Evolutionary conservation across 2,329 filamentous ascomycete species (phyloP).

Genomic region (Aspergillus fijiensis): DNA sequence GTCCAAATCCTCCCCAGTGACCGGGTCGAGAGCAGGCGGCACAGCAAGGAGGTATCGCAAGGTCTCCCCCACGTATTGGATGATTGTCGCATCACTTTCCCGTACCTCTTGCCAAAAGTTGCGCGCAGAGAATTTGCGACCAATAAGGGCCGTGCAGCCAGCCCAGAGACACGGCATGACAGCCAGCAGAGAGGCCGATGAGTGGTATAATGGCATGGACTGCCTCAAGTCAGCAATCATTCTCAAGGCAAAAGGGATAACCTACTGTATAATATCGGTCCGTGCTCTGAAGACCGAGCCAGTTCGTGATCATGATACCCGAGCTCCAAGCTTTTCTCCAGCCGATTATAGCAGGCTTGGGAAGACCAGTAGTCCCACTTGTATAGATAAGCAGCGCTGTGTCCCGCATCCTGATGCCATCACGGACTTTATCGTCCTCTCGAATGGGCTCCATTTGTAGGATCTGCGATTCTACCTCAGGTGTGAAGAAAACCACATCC

Average conservation of each 20-base stretch:
- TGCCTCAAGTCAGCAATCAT: conserved; percentile 30
- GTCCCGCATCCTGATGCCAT: conserved; percentile 52
- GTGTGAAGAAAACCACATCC: conserved; percentile 62
- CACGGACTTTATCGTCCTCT: conserved; percentile 58
- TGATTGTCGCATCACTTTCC: conserved; percentile 67
- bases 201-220: conserved; percentile 89
- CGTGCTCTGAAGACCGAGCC: conserved; percentile 57
- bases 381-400: conserved; percentile 80
- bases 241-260: not conserved
- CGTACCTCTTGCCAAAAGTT: conserved; percentile 76
- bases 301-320: conserved; percentile 53
- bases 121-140: conserved; percentile 73
- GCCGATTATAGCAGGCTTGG: conserved; percentile 75
- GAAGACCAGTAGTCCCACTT: conserved; percentile 79
- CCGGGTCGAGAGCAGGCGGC: conserved; percentile 60
- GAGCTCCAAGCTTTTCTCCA: conserved; percentile 65
- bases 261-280: conserved; percentile 75
- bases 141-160: conserved; percentile 68
- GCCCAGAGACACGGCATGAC: conserved; percentile 60
- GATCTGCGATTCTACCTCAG: conserved; percentile 58
- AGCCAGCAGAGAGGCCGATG: conserved; percentile 71
- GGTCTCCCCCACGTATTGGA: conserved; percentile 88
- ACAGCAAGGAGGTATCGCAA: conserved; percentile 76
- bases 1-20: conserved; percentile 68
- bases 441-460: conserved; percentile 54